phyloP scores from a whole-genome alignment of 164 flowering plant genomes.

The Dillenia suffruticosa region DNA sequence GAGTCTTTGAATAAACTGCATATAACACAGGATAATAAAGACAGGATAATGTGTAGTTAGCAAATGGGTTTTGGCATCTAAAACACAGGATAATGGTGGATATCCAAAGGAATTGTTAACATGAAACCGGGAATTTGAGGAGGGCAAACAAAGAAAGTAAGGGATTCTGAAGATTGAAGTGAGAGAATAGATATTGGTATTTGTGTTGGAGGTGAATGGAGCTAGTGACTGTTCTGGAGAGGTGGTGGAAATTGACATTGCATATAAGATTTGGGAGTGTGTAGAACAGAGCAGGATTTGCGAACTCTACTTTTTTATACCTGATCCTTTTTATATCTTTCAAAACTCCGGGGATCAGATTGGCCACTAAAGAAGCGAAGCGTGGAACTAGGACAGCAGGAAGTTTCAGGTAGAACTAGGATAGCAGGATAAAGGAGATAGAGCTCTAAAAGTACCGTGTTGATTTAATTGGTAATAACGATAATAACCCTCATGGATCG shows the following conservation, averaged over 20 bases:
- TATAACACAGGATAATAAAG: constrained; percentile 17
- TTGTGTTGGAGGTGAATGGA: constrained; percentile 11
- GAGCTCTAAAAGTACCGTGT: no score
- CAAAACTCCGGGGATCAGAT: constrained; percentile 2
- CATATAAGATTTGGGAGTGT: constrained; percentile 4
- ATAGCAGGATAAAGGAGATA: no score
- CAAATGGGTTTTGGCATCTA: constrained; percentile 19
- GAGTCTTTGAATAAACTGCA: constrained; percentile 38
- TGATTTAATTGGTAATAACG: no score
- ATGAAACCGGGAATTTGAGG: constrained; percentile 11
- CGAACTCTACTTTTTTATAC: constrained; percentile 14
- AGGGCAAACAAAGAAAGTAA: constrained; percentile 11
- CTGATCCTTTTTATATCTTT: constrained; percentile 24
- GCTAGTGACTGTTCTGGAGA: constrained; percentile 30
- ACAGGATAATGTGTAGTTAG: no score
- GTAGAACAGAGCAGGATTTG: background rate
- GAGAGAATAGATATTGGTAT: constrained; percentile 10
- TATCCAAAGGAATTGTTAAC: constrained; percentile 18
- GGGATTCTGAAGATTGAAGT: constrained; percentile 5
- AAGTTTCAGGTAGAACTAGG: no score
- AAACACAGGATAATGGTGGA: constrained; percentile 24
- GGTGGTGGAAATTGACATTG: constrained; percentile 34
- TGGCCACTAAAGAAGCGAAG: constrained; percentile 18
- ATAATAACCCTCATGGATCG: no score
- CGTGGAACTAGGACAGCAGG: no score